Evolutionary conservation across 805 yeast species (phyloP).

Genomic region (Cyberlindnera americana): DNA sequence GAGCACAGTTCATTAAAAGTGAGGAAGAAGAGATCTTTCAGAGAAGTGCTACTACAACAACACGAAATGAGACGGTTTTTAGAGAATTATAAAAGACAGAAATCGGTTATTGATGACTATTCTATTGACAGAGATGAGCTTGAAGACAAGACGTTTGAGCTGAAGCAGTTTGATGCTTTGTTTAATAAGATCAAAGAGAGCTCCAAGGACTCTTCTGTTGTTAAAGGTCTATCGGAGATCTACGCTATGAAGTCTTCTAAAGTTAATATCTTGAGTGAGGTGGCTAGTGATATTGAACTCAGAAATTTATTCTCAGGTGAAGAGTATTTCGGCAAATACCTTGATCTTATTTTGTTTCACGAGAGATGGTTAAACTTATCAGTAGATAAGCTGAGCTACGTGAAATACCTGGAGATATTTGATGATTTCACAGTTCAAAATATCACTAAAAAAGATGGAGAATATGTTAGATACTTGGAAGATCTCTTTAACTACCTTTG

Average conservation of each 20-base stretch:
- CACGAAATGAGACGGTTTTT: slow-evolving; percentile 60
- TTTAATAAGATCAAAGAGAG: slow-evolving; percentile 31
- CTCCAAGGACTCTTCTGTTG: slow-evolving; percentile 27
- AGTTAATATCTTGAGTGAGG: slow-evolving; percentile 42
- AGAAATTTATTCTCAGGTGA: slow-evolving; percentile 50
- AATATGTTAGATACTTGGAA: slow-evolving; percentile 36
- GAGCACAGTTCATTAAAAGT: slow-evolving; percentile 32
- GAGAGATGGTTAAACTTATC: slow-evolving; percentile 49
- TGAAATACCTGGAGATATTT: slow-evolving; percentile 47
- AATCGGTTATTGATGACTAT: not conserved
- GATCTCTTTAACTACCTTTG: slow-evolving; percentile 48
- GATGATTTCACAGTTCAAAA: slow-evolving; percentile 35
- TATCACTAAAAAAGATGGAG: slow-evolving; percentile 11
- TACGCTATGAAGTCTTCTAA: slow-evolving; percentile 19
- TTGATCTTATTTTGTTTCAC: slow-evolving; percentile 55
- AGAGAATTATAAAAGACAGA: slow-evolving; percentile 37
- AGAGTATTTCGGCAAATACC: slow-evolving; percentile 60
- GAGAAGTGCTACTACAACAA: slow-evolving; percentile 56
- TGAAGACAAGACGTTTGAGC: slow-evolving; percentile 26
- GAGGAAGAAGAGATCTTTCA: slow-evolving; percentile 36
- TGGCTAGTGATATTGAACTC: slow-evolving; percentile 46
- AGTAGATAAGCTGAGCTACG: slow-evolving; percentile 38
- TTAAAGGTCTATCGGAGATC: slow-evolving; percentile 19
- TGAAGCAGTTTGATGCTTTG: slow-evolving; percentile 37
- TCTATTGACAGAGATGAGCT: slow-evolving; percentile 9